phyloP scores from a whole-genome alignment of 495 filamentous ascomycete genomes.

The Neurospora terricola region DNA sequence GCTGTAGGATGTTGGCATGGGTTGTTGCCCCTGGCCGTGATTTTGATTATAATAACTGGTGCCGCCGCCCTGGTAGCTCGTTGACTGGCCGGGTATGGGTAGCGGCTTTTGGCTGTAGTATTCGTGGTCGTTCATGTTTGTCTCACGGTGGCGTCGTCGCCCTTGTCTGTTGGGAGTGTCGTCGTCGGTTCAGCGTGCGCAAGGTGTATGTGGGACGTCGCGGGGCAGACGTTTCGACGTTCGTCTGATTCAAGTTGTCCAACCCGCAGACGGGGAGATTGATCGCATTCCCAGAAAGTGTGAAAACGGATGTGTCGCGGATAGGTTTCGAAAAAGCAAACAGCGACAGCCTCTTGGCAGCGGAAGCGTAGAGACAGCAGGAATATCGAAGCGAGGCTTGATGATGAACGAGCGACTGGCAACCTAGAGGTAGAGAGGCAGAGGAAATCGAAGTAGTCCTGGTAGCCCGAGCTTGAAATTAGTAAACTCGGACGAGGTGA shows the following conservation, averaged over 20 bases:
- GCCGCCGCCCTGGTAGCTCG: constrained; percentile 14
- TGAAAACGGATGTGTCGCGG: background rate
- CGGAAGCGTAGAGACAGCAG: background rate
- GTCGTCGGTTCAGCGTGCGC: background rate
- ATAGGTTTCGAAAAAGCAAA: background rate
- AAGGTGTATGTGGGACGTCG: background rate
- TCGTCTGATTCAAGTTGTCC: background rate
- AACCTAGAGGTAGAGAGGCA: background rate
- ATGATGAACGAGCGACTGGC: background rate
- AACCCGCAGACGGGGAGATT: background rate
- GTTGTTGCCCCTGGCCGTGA: background rate
- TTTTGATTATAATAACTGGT: constrained; percentile 31
- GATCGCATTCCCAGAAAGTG: background rate
- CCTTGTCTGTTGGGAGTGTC: background rate
- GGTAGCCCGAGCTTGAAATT: background rate
- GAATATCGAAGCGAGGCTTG: background rate
- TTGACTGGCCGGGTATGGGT: constrained; percentile 13
- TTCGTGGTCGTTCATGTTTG: constrained; percentile 68
- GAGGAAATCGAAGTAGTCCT: background rate
- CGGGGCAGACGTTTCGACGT: background rate
- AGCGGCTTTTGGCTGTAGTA: constrained; percentile 56
- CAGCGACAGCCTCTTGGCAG: background rate
- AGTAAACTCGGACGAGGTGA: background rate
- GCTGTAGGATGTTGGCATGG: constrained; percentile 21
- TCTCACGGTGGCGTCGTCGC: background rate